Percentiles rank a stretch among this genome's conserved stretches.
Conservation (phyloP, 2,329 filamentous ascomycete genomes). For the Penicillium italicum region DNA sequence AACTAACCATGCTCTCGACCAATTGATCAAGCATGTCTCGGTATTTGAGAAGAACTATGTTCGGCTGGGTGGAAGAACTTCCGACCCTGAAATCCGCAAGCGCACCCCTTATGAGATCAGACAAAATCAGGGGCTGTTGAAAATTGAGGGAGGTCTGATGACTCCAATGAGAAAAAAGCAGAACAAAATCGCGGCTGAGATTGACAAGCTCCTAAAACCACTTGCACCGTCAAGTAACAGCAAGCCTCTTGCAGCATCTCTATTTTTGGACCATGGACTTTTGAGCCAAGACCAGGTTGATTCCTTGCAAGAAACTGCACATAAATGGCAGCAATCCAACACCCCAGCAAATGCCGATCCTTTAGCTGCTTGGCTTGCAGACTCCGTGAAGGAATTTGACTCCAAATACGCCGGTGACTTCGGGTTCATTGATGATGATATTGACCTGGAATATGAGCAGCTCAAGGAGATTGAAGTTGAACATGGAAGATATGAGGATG, state of each 20-base stretch:
- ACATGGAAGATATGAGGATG: slow-evolving; percentile 51
- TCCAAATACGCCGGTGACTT: slow-evolving; percentile 47
- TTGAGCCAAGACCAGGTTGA: slow-evolving; percentile 62
- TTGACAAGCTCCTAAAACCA: slow-evolving; percentile 44
- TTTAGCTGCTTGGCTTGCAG: slow-evolving; percentile 58
- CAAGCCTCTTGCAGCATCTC: slow-evolving; percentile 51
- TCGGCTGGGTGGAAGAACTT: slow-evolving; percentile 66
- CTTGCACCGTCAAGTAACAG: slow-evolving; percentile 36
- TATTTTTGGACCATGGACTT: slow-evolving; percentile 54
- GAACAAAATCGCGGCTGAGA: slow-evolving; percentile 41
- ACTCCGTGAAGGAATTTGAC: slow-evolving; percentile 47
- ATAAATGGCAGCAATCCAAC: slow-evolving; percentile 38
- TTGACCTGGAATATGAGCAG: slow-evolving; percentile 59
- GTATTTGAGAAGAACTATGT: slow-evolving; percentile 61
- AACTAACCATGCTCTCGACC: slow-evolving; percentile 87
- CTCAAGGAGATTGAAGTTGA: slow-evolving; percentile 60
- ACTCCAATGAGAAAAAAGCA: slow-evolving; percentile 42
- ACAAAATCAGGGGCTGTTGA: slow-evolving; percentile 28
- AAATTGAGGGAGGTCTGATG: slow-evolving; percentile 42
- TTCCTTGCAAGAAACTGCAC: slow-evolving; percentile 54
- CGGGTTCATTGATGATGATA: slow-evolving; percentile 56
- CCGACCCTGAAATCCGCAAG: slow-evolving; percentile 61
- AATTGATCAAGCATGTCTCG: slow-evolving; percentile 65
- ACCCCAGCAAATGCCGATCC: slow-evolving; percentile 23
- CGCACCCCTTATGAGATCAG: slow-evolving; percentile 65